These are phyloP conservation scores for Hypholoma fasciculare DNA, from an alignment of 768 basidiomycete genomes.

Conservation along the genomic window DNA sequence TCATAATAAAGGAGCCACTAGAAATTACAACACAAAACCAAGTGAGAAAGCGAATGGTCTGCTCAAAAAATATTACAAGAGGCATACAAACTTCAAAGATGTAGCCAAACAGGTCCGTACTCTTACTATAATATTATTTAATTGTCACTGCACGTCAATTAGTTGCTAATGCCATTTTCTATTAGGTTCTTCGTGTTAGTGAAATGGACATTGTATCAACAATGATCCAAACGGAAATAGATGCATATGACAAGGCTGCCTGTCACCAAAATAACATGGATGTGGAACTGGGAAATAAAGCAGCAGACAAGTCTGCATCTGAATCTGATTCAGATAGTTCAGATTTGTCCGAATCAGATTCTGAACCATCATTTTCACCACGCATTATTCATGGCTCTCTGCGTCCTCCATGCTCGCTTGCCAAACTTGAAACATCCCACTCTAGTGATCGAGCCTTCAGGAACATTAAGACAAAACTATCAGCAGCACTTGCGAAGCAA, in stretches of 20 bases:
- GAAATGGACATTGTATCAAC: conserved; percentile 5
- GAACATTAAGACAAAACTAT: too few relatives aligned
- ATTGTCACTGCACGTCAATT: too few relatives aligned
- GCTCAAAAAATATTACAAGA: conserved; percentile 24
- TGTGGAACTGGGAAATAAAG: too few relatives aligned
- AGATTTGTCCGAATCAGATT: not conserved
- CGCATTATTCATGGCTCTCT: not conserved
- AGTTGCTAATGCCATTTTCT: not conserved
- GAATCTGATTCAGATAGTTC: not conserved
- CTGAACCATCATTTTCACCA: not conserved
- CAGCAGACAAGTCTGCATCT: too few relatives aligned
- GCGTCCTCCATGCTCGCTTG: too few relatives aligned
- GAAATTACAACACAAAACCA: conserved; percentile 29
- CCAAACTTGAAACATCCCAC: too few relatives aligned
- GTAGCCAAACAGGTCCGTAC: conserved; percentile 22
- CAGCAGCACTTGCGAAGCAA: too few relatives aligned
- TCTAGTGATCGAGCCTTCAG: too few relatives aligned
- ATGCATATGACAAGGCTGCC: not conserved
- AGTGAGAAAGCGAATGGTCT: conserved; percentile 30
- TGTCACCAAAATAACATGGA: not conserved
- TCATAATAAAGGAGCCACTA: conserved; percentile 25
- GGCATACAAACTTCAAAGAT: conserved; percentile 31
- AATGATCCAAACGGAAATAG: conserved; percentile 1
- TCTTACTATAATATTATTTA: not conserved
- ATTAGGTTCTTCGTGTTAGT: conserved; percentile 3